These are phyloP conservation scores for Kregervanrija delftensis DNA, from an alignment of 805 yeast species.

Conservation along the genomic window DNA sequence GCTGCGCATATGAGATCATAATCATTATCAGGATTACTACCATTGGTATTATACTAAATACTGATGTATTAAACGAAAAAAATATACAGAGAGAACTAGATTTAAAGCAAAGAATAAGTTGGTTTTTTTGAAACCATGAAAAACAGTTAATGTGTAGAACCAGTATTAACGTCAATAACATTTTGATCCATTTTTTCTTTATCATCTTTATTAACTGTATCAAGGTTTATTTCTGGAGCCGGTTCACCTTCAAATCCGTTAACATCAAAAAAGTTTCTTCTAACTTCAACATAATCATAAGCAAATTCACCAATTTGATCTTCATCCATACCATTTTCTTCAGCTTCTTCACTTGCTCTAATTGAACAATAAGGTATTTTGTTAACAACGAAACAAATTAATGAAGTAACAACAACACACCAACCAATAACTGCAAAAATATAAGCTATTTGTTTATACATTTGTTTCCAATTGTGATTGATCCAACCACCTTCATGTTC, in stretches of 20 bases:
- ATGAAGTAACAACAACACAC: slow-evolving; percentile 65
- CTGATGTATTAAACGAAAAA: too few species aligned
- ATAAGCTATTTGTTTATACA: slow-evolving; percentile 85
- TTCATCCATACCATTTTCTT: slow-evolving; percentile 87
- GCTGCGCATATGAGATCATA: too few species aligned
- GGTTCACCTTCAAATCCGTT: slow-evolving; percentile 10
- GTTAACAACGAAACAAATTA: slow-evolving; percentile 68
- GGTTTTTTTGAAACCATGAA: too few species aligned
- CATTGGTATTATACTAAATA: too few species aligned
- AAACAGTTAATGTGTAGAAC: too few species aligned
- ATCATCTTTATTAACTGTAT: too few species aligned
- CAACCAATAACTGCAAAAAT: slow-evolving; percentile 70
- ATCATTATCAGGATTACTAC: too few species aligned
- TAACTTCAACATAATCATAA: slow-evolving; percentile 94
- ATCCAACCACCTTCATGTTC: slow-evolving; percentile 91
- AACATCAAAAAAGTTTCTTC: slow-evolving; percentile 72
- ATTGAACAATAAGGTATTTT: slow-evolving; percentile 75
- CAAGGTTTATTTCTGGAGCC: background rate
- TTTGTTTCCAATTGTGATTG: slow-evolving; percentile 82
- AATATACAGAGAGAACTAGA: too few species aligned
- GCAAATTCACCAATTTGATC: slow-evolving; percentile 98
- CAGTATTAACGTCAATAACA: too few species aligned
- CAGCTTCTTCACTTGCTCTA: slow-evolving; percentile 79
- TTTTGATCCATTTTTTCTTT: too few species aligned
- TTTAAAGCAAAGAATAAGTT: too few species aligned